These are phyloP conservation scores for Trametes hirsuta DNA, from an alignment of 1,284 basidiomycete genomes.

Conservation along the genomic window DNA sequence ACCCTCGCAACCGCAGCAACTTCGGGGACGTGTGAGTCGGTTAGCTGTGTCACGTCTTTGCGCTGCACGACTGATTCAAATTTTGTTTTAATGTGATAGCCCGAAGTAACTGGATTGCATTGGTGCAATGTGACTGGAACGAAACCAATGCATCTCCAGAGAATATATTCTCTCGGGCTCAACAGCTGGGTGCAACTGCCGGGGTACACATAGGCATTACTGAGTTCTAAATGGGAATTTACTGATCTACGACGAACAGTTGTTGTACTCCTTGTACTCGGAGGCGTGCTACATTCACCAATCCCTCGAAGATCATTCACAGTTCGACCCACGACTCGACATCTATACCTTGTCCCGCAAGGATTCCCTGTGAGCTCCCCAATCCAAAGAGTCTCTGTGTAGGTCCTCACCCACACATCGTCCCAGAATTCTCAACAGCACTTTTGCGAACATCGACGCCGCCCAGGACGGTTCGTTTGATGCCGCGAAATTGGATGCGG, in stretches of 20 bases:
- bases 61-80: neutral
- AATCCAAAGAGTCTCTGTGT: neutral
- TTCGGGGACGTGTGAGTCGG: neutral
- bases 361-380: neutral
- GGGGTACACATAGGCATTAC: neutral
- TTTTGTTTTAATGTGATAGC: neutral
- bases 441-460: conserved; percentile 8
- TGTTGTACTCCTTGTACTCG: conserved; percentile 5
- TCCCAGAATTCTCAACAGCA: conserved; percentile 7
- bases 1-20: neutral
- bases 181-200: conserved; percentile 10
- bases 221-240: too few relatives aligned
- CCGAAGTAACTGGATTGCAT: conserved; percentile 13
- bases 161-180: conserved; percentile 14
- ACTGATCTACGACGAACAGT: neutral
- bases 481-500: conserved; percentile 6
- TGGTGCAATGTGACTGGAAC: conserved; percentile 13
- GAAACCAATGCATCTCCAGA: neutral
- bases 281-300: conserved; percentile 8
- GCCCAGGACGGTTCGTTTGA: conserved; percentile 11
- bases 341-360: neutral
- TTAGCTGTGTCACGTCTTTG: neutral
- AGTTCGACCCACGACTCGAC: neutral
- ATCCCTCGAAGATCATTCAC: neutral
- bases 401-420: neutral